Percentiles rank a stretch among this genome's conserved stretches.
Evolutionary conservation across 1,139 yeast species (phyloP).

Genomic region (Sugiyamaella pinicola): DNA sequence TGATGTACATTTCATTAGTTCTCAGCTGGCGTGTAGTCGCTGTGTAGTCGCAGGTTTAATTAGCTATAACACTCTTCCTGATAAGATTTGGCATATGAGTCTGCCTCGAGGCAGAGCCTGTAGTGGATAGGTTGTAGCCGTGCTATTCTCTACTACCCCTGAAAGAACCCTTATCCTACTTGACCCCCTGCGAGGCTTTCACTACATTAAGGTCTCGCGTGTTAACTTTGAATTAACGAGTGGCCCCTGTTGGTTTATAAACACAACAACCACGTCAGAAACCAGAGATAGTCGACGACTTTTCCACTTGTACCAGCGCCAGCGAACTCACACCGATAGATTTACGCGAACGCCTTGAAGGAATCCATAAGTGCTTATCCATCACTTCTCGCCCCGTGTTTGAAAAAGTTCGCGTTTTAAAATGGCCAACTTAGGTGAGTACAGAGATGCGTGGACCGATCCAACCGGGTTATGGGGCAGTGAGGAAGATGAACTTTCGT

Average conservation of each 20-base stretch:
- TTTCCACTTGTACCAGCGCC: not conserved
- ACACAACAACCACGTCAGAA: conserved; percentile 10
- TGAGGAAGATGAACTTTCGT: not conserved
- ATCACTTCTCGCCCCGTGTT: not conserved
- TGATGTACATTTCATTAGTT: too few relatives aligned
- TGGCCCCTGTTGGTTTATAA: not conserved
- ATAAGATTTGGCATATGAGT: too few relatives aligned
- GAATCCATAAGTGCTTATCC: not conserved
- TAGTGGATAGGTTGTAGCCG: too few relatives aligned
- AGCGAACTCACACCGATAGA: not conserved
- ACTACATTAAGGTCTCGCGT: conserved; percentile 15
- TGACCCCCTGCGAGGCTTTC: conserved; percentile 11
- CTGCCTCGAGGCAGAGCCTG: too few relatives aligned
- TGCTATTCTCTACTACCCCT: conserved; percentile 4
- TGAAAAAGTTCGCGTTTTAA: conserved; percentile 10
- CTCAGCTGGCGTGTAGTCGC: too few relatives aligned
- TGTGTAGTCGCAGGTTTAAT: too few relatives aligned
- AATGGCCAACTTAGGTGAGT: conserved; percentile 12
- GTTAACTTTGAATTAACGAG: conserved; percentile 8
- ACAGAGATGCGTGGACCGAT: too few relatives aligned
- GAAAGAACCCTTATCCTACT: conserved; percentile 11
- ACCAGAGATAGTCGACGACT: not conserved
- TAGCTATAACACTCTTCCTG: too few relatives aligned
- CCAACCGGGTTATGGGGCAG: conserved; percentile 3
- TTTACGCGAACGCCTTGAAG: not conserved